phyloP scores from a whole-genome alignment of 345 rosid genomes.

The Hibiscus mutabilis region DNA sequence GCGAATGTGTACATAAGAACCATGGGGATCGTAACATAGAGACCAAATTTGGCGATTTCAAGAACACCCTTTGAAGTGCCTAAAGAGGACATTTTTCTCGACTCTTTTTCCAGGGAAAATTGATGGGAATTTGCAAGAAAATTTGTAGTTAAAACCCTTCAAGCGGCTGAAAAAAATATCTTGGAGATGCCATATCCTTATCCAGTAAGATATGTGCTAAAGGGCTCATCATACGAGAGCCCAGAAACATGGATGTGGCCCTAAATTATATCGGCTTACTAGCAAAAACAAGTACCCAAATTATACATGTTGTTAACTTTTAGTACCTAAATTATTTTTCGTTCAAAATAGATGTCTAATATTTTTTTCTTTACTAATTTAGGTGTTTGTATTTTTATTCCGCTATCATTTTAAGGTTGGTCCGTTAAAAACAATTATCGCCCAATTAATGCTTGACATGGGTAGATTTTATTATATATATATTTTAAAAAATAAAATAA shows the following conservation, averaged over 20 bases:
- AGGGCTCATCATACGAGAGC: neutral
- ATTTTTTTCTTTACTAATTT: no score
- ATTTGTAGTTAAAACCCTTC: neutral
- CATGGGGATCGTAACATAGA: conserved; percentile 62
- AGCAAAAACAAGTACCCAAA: no score
- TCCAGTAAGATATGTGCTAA: neutral
- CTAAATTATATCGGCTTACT: neutral
- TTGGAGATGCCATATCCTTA: neutral
- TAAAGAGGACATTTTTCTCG: conserved; percentile 46
- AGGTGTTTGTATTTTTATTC: no score
- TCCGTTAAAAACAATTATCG: no score
- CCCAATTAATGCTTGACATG: no score
- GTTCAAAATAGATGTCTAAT: no score
- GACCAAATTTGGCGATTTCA: conserved; percentile 79
- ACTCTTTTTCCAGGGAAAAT: conserved; percentile 11
- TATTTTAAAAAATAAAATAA: no score
- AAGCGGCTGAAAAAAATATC: neutral
- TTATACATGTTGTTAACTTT: no score
- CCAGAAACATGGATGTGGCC: neutral
- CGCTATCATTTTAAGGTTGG: no score
- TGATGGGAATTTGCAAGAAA: neutral
- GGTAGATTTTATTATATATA: no score
- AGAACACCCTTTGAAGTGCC: conserved; percentile 75
- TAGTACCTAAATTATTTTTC: no score
- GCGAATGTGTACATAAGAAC: conserved; percentile 79